Evolutionary conservation across 1,284 basidiomycete genomes (phyloP).

Genomic region (Irpex rosettiformis): DNA sequence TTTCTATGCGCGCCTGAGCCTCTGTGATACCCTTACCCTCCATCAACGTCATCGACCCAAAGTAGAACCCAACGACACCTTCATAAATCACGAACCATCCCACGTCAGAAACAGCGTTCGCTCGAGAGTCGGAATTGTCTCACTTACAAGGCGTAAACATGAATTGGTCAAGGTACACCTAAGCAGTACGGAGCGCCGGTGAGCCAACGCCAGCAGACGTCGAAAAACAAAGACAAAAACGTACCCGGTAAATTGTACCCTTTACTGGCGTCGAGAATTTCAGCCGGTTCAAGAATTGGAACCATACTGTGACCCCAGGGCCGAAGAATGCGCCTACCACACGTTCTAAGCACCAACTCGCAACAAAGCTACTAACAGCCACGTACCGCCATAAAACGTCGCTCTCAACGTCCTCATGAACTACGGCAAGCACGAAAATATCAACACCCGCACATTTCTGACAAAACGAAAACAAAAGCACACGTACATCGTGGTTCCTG

Average conservation of each 20-base stretch:
- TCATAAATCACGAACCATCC: background rate
- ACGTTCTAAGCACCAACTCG: background rate
- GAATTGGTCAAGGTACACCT: constrained; percentile 76
- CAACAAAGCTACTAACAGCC: background rate
- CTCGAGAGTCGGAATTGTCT: background rate
- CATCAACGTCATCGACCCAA: constrained; percentile 67
- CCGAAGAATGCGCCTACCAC: constrained; percentile 63
- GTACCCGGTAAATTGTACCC: constrained; percentile 57
- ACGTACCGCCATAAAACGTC: constrained; percentile 69
- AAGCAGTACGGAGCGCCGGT: constrained; percentile 1
- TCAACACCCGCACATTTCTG: constrained; percentile 13
- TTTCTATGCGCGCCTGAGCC: constrained; percentile 50
- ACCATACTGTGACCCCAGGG: constrained; percentile 73
- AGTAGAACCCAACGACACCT: constrained; percentile 73
- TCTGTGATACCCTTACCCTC: constrained; percentile 63
- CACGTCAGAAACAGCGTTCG: no score
- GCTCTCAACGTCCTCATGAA: constrained; percentile 67
- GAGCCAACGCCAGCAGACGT: background rate
- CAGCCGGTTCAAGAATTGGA: constrained; percentile 58
- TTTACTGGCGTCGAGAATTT: constrained; percentile 56
- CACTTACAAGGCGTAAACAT: constrained; percentile 61
- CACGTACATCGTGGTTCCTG: constrained; percentile 63
- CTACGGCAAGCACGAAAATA: constrained; percentile 33
- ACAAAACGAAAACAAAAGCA: background rate
- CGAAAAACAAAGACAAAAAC: constrained; percentile 17